phyloP scores from a whole-genome alignment of 345 rosid species.

The Corchorus capsularis region DNA sequence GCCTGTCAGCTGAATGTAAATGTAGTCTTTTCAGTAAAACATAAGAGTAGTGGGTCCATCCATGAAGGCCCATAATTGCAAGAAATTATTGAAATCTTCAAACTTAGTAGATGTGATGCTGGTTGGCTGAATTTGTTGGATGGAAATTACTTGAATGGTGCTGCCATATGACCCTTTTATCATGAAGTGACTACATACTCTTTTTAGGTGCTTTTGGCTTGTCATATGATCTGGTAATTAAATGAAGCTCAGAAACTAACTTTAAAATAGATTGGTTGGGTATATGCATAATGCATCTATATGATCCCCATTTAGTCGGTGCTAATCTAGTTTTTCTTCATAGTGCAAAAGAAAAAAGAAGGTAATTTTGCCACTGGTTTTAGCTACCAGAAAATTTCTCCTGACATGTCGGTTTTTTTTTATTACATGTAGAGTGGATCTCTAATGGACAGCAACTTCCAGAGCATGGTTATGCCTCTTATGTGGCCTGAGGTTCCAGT shows the following conservation, averaged over 20 bases:
- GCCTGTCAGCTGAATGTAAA: constrained; percentile 6
- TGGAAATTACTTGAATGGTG: background rate
- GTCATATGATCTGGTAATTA: background rate
- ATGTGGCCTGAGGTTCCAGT: constrained; percentile 67
- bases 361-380: background rate
- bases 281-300: background rate
- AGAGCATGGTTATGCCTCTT: constrained; percentile 57
- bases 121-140: background rate
- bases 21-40: constrained; percentile 1
- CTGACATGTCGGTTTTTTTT: constrained; percentile 10
- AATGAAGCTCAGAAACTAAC: background rate
- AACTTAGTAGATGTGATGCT: background rate
- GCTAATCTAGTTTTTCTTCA: background rate
- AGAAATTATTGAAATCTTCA: constrained; percentile 17
- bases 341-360: background rate
- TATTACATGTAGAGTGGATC: constrained; percentile 56
- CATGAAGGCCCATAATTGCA: background rate
- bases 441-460: constrained; percentile 60
- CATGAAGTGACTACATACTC: background rate
- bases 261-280: background rate
- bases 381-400: background rate
- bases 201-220: background rate
- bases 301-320: background rate
- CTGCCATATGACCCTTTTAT: background rate
- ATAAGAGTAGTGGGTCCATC: background rate